phyloP scores from a whole-genome alignment of 345 rosid species.

The Arabis hirsuta region DNA sequence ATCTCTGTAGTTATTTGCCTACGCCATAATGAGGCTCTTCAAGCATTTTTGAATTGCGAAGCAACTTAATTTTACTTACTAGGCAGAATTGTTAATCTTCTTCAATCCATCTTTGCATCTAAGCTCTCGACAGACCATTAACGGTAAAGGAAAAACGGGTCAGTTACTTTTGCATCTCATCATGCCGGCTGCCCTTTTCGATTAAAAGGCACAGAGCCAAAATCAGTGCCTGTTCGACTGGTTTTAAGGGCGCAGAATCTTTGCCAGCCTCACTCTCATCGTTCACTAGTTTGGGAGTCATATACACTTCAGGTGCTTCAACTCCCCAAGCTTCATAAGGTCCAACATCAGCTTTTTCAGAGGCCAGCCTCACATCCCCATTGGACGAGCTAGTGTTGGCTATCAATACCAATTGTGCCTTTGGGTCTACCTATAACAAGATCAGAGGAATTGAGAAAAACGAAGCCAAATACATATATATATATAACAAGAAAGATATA shows the following conservation, averaged over 20 bases:
- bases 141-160: background rate
- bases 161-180: conserved; percentile 88
- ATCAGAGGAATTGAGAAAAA: conserved; percentile 33
- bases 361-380: conserved; percentile 37
- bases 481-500: background rate
- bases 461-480: conserved; percentile 2
- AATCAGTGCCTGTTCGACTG: conserved; percentile 77
- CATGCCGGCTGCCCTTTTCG: conserved; percentile 77
- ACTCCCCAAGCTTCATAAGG: conserved; percentile 45
- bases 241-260: conserved; percentile 48
- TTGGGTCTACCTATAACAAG: conserved; percentile 70
- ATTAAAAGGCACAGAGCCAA: conserved; percentile 80
- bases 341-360: conserved; percentile 45
- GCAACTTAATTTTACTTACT: conserved; percentile 4
- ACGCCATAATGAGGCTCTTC: background rate
- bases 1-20: conserved; percentile 13
- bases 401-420: conserved; percentile 79
- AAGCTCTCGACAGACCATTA: conserved; percentile 7
- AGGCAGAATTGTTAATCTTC: background rate
- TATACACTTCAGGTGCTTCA: conserved; percentile 65
- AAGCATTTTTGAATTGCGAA: conserved; percentile 1
- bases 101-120: conserved; percentile 13
- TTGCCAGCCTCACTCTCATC: conserved; percentile 46
- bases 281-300: conserved; percentile 70
- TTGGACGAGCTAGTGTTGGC: conserved; percentile 52